A percentile compares a stretch with the other conserved stretches of the same genome.
These are phyloP conservation scores for Vachellia collinsii DNA, from an alignment of 306 rosid genomes.

Conservation along the genomic window DNA sequence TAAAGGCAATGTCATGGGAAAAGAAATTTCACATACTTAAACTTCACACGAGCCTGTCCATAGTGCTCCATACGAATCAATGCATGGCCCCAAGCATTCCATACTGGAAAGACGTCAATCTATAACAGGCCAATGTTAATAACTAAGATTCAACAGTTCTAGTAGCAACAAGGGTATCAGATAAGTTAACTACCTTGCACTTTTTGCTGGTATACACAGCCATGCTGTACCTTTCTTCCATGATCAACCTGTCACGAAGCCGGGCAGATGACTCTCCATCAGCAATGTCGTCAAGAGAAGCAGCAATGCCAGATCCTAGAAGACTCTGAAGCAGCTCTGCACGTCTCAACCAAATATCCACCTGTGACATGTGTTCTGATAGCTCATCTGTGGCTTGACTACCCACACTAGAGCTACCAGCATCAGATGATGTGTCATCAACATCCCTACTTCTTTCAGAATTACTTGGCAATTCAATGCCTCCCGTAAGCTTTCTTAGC, in stretches of 20 bases:
- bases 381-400: constrained; percentile 91
- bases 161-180: constrained; percentile 25
- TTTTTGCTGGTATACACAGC: constrained; percentile 95
- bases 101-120: constrained; percentile 97
- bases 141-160: constrained; percentile 32
- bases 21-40: constrained; percentile 65
- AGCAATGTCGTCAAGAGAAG: constrained; percentile 92
- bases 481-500: constrained; percentile 84
- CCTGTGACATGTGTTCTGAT: constrained; percentile 76
- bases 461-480: constrained; percentile 63
- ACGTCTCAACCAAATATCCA: constrained; percentile 85
- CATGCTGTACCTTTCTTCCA: constrained; percentile 94
- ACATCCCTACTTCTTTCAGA: constrained; percentile 83
- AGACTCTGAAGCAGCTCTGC: constrained; percentile 98
- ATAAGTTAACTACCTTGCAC: constrained; percentile 77
- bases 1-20: constrained; percentile 11
- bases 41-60: constrained; percentile 95
- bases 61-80: constrained; percentile 97
- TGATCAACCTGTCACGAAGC: constrained; percentile 92
- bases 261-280: constrained; percentile 87
- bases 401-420: constrained; percentile 95
- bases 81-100: constrained; percentile 99
- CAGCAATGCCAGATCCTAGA: constrained; percentile 95
- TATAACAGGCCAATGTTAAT: constrained; percentile 47
- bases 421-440: constrained; percentile 93